phyloP scores from a whole-genome alignment of 768 basidiomycete genomes.

The Multifurca ochricompacta region DNA sequence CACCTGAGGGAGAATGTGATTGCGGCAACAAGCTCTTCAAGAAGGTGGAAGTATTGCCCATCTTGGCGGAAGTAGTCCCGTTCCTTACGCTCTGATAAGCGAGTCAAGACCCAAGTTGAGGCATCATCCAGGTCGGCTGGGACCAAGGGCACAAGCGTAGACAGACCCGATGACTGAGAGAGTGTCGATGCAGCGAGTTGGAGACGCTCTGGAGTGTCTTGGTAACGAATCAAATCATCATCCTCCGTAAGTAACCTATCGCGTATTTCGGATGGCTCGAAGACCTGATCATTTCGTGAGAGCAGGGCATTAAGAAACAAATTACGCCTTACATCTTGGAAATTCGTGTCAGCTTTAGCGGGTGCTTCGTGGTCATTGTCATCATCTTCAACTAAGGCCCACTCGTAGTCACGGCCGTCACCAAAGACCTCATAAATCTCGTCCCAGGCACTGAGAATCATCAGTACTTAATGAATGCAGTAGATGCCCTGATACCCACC shows the following conservation, averaged over 20 bases:
- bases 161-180: constrained; percentile 55
- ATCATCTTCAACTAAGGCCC: constrained; percentile 84
- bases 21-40: constrained; percentile 63
- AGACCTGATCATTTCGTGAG: constrained; percentile 55
- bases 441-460: constrained; percentile 68
- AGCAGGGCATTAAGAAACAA: constrained; percentile 9
- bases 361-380: constrained; percentile 43
- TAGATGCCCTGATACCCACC: constrained; percentile 42
- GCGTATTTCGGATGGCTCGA: constrained; percentile 94
- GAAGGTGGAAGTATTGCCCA: constrained; percentile 52
- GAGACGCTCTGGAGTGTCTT: constrained; percentile 94
- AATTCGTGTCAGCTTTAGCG: constrained; percentile 68
- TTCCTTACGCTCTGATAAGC: constrained; percentile 62
- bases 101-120: constrained; percentile 81
- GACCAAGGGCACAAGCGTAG: constrained; percentile 53
- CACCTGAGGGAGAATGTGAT: constrained; percentile 73
- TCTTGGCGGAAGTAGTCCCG: constrained; percentile 63
- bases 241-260: constrained; percentile 85
- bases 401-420: constrained; percentile 92
- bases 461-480: neutral
- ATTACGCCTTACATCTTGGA: constrained; percentile 61
- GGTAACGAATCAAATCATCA: constrained; percentile 84
- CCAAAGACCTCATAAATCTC: constrained; percentile 97
- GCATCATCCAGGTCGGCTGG: constrained; percentile 73
- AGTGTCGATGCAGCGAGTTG: constrained; percentile 82